Evolutionary conservation across 2,329 filamentous ascomycete species (phyloP), one percentile per base, ranked within the genome.

Genomic region (Pseudocercospora macadamiae): DNA sequence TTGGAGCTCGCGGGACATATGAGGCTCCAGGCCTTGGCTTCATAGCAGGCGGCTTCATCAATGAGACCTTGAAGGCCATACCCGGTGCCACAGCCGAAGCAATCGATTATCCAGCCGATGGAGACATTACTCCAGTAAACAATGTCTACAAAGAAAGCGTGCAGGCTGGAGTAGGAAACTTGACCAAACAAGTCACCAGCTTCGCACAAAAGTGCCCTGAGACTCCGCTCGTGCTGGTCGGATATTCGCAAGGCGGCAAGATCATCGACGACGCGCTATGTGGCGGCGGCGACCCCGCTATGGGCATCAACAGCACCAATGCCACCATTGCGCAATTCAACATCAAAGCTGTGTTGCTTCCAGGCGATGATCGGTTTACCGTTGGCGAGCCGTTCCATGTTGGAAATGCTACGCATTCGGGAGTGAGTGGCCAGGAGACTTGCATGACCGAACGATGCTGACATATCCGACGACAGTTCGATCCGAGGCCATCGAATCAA

Each of bases 271-370:
- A 82, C 80, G 83, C 83, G 4, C 72, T 86, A 23, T 86, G 84
- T 65, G 84, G 84, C 8, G 84, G 83, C 30, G 77, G 77, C 3
- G 81, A 82, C 58, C 70, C 73, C 3, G 79, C 79, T 49, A 68
- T 73, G 37, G 79, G 79, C 54, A 72, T 82, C 51, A 8, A 49
- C 9, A 68, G 72, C 23, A 79, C 77, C 47, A 79, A 80, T 4
- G 77, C 78, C 5, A 76, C 78, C 3, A 75, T 75, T 4, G 82
- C 83, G 3, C 73, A 86, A 7, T 74, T 72, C 2, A 80, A 81
- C 67, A 81, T 88, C 64, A 86, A 86, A 72, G 86, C 83, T 0
- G 83, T 81, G 12, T 86, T 89, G 63, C 83, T 87, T 70, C 83
- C 88, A 80, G 86, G 86, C 5, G 81, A 86, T 66, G 86, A 86